phyloP scores from a whole-genome alignment of 352 stramenopile species.

The Peronospora tabacina region DNA sequence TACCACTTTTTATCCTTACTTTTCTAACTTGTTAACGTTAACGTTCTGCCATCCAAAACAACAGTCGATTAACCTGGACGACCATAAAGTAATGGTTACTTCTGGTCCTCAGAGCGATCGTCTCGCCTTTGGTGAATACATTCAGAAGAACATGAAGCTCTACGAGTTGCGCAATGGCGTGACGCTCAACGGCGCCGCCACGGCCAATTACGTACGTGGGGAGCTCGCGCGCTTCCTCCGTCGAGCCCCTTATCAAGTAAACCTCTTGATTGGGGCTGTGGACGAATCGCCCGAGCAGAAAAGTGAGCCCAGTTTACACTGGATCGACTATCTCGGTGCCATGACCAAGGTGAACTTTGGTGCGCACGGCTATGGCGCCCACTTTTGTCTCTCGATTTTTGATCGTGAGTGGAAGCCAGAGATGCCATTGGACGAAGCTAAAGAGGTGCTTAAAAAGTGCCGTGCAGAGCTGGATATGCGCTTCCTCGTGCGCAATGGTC shows the following conservation, averaged over 20 bases:
- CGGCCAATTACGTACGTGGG: conserved; percentile 77
- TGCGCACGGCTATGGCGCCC: conserved; percentile 71
- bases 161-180: conserved; percentile 86
- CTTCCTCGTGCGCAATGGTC: conserved; percentile 82
- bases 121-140: conserved; percentile 78
- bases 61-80: conserved; percentile 68
- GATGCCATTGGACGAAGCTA: conserved; percentile 68
- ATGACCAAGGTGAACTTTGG: conserved; percentile 86
- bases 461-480: conserved; percentile 71
- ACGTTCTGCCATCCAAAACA: not conserved
- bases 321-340: conserved; percentile 83
- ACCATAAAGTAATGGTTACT: conserved; percentile 76
- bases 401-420: conserved; percentile 85
- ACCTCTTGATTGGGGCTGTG: conserved; percentile 71
- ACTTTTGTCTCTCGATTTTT: conserved; percentile 86
- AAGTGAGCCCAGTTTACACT: conserved; percentile 68
- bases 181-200: conserved; percentile 67
- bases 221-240: conserved; percentile 77
- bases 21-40: not conserved
- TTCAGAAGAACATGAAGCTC: conserved; percentile 90
- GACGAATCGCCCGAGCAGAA: conserved; percentile 32
- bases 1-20: not conserved
- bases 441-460: conserved; percentile 69
- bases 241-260: conserved; percentile 81
- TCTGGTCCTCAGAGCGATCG: conserved; percentile 75